Evolutionary conservation across 768 basidiomycete genomes (phyloP), one percentile per base, ranked within the genome.

Genomic region (Kwoniella dejecticola): DNA sequence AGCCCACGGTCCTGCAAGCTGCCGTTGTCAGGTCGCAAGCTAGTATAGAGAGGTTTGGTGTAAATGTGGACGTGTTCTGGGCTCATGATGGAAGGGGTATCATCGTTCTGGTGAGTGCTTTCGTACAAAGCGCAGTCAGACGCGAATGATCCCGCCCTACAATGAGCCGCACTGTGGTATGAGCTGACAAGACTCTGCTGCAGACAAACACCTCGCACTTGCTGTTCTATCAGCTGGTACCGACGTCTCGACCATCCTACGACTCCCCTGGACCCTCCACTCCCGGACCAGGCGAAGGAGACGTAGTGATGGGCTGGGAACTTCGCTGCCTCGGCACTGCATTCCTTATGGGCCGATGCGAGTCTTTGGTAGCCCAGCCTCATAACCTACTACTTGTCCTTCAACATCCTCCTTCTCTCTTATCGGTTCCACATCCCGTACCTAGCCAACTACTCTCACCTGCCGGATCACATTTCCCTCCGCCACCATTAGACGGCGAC

Each of bases 131-230:
- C n/a, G n/a, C n/a, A n/a, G n/a, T n/a, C n/a, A n/a, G n/a, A n/a
- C n/a, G n/a, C n/a, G n/a, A n/a, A n/a, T n/a, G n/a, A n/a, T n/a
- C n/a, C n/a, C n/a, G n/a, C n/a, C n/a, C n/a, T n/a, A n/a, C n/a
- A n/a, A n/a, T n/a, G n/a, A n/a, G n/a, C n/a, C n/a, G n/a, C n/a
- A n/a, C n/a, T n/a, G n/a, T n/a, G n/a, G n/a, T n/a, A n/a, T n/a
- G n/a, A n/a, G n/a, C n/a, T n/a, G n/a, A n/a, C n/a, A n/a, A n/a
- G n/a, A n/a, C n/a, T 30, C 56, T 45, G 13, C 10, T 42, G 21
- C 55, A 95, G 92, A 95, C 93, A 0, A 83, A 87, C 5, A 82
- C 84, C 54, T 91, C 90, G 1, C 88, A 87, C 76, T 82, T 96
- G 24, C 86, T 96, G 12, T 82, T 92, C 84, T 62, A 84, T 83